Percentiles rank a stretch among this genome's conserved stretches.
phyloP scores from a whole-genome alignment of 371 early-diverging fungal species.

The Blastocladiella emersonii region DNA sequence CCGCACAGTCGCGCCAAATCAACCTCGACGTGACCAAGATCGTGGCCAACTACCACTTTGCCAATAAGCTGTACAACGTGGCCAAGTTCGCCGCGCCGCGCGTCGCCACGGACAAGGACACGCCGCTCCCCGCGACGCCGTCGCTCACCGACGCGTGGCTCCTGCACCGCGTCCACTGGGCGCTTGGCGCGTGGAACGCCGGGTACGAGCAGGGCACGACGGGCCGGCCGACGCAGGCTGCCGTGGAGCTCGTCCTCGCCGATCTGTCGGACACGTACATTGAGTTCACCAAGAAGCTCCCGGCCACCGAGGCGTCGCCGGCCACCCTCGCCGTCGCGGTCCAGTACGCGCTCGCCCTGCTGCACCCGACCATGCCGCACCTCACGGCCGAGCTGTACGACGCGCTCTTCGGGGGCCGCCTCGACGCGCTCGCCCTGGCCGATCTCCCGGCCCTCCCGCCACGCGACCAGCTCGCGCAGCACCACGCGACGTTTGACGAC shows the following conservation, averaged over 20 bases:
- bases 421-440: too few relatives aligned
- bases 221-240: slow-evolving; percentile 80
- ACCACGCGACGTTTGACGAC: background rate
- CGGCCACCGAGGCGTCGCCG: background rate
- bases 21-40: slow-evolving; percentile 95
- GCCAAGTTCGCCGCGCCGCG: slow-evolving; percentile 5
- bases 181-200: slow-evolving; percentile 59
- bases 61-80: slow-evolving; percentile 99
- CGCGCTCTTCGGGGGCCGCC: background rate
- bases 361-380: slow-evolving; percentile 99
- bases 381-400: slow-evolving; percentile 80
- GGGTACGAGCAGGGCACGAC: slow-evolving; percentile 77
- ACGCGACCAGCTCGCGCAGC: background rate
- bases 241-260: slow-evolving; percentile 92
- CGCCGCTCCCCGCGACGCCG: background rate
- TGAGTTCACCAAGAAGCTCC: slow-evolving; percentile 26
- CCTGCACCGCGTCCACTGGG: slow-evolving; percentile 70
- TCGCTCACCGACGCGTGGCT: slow-evolving; percentile 90
- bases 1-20: slow-evolving; percentile 72
- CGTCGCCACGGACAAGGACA: background rate
- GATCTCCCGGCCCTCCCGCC: too few relatives aligned
- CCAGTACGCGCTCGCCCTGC: slow-evolving; percentile 79
- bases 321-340: slow-evolving; percentile 77
- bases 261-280: slow-evolving; percentile 98
- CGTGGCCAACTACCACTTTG: slow-evolving; percentile 97